phyloP scores from a whole-genome alignment of 1,284 basidiomycete species.

The Testicularia cyperi region DNA sequence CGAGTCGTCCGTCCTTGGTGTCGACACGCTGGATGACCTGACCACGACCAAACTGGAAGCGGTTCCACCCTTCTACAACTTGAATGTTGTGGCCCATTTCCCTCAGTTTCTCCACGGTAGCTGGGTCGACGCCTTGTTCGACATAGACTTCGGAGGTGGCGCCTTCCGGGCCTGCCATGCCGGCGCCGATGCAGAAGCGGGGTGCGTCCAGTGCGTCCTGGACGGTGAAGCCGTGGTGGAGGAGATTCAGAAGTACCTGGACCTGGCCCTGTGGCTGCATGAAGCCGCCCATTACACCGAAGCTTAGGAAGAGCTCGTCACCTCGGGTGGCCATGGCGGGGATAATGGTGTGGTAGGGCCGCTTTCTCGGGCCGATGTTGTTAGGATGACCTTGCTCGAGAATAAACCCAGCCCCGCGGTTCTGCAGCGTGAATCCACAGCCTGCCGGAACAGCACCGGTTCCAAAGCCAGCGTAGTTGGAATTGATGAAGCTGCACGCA shows the following conservation, averaged over 20 bases:
- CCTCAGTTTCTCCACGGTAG: slow-evolving; percentile 60
- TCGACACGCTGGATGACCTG: slow-evolving; percentile 61
- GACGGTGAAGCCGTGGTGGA: slow-evolving; percentile 76
- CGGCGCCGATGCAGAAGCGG: slow-evolving; percentile 90
- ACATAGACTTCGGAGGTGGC: slow-evolving; percentile 81
- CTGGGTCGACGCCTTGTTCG: slow-evolving; percentile 77
- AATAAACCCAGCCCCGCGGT: slow-evolving; percentile 82
- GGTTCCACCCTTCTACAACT: slow-evolving; percentile 66
- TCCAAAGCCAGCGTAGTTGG: slow-evolving; percentile 70
- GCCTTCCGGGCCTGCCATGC: slow-evolving; percentile 68
- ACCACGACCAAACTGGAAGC: slow-evolving; percentile 83
- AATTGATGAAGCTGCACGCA: slow-evolving; percentile 90
- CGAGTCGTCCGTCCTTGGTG: slow-evolving; percentile 14
- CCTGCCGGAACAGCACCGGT: slow-evolving; percentile 77
- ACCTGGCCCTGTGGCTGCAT: slow-evolving; percentile 94
- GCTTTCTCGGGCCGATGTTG: slow-evolving; percentile 68
- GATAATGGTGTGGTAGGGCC: slow-evolving; percentile 94
- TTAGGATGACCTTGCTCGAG: slow-evolving; percentile 82
- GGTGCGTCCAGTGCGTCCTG: slow-evolving; percentile 73
- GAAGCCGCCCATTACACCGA: slow-evolving; percentile 85
- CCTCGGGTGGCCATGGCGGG: slow-evolving; percentile 82
- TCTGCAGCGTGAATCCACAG: slow-evolving; percentile 94
- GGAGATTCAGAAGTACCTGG: slow-evolving; percentile 86
- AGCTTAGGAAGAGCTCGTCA: slow-evolving; percentile 81
- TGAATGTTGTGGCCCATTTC: slow-evolving; percentile 85